Percentiles rank a stretch among this genome's conserved stretches.
Conservation (phyloP, 345 rosid species). For the Brassica rapa region DNA sequence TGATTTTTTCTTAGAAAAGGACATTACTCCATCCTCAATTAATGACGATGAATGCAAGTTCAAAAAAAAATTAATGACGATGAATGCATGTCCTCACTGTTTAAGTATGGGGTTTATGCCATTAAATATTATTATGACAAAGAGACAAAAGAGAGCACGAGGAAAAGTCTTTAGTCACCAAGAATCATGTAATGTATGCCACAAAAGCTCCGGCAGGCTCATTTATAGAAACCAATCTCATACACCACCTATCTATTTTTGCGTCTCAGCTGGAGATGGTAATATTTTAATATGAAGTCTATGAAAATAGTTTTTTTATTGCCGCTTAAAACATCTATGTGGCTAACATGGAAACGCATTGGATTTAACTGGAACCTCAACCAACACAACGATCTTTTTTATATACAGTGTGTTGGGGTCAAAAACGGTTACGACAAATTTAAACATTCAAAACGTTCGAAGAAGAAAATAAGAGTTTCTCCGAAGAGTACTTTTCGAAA, state of each 20-base stretch:
- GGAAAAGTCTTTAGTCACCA: background rate
- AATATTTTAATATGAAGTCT: background rate
- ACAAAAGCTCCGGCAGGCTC: slow-evolving; percentile 14
- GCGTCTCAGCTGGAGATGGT: background rate
- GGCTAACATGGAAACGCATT: background rate
- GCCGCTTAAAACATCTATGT: background rate
- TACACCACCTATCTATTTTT: background rate
- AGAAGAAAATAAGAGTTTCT: too few species aligned
- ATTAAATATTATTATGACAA: background rate
- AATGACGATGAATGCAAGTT: slow-evolving; percentile 23
- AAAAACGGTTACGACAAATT: too few species aligned
- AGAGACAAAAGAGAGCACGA: background rate
- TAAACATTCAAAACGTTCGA: too few species aligned
- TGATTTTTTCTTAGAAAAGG: slow-evolving; percentile 14
- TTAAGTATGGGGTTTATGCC: slow-evolving; percentile 17
- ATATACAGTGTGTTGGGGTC: too few species aligned
- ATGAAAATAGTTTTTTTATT: background rate
- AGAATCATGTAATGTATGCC: slow-evolving; percentile 11
- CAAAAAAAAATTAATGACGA: too few species aligned
- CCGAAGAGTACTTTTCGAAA: too few species aligned
- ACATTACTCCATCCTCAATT: slow-evolving; percentile 22
- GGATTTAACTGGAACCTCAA: background rate
- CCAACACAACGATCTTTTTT: background rate
- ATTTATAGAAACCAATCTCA: slow-evolving; percentile 9
- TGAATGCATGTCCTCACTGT: slow-evolving; percentile 23